A percentile compares a stretch with the other conserved stretches of the same genome.
phyloP scores from a whole-genome alignment of 768 basidiomycete genomes.

The Boletus patriciae region DNA sequence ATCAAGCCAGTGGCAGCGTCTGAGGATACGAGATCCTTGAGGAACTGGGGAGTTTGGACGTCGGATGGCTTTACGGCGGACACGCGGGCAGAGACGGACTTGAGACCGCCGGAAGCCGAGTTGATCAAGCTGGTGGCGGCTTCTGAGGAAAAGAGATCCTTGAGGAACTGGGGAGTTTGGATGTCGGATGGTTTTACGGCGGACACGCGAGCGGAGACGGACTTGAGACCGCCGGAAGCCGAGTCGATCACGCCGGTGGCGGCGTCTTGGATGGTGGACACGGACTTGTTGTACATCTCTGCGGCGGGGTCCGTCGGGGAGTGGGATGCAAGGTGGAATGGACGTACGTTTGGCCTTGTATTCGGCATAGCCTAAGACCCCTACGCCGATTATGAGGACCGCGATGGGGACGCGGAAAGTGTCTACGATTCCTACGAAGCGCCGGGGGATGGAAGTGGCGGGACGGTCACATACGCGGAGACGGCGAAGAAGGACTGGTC shows the following conservation, averaged over 20 bases:
- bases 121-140: constrained; percentile 58
- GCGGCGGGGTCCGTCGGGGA: neutral
- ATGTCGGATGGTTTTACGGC: constrained; percentile 57
- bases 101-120: constrained; percentile 69
- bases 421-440: constrained; percentile 63
- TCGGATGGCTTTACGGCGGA: constrained; percentile 58
- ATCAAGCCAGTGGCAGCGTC: constrained; percentile 54
- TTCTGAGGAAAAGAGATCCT: constrained; percentile 51
- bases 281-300: constrained; percentile 74
- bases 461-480: constrained; percentile 72
- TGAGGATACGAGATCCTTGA: constrained; percentile 59
- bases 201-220: constrained; percentile 59
- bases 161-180: constrained; percentile 66
- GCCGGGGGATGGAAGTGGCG: constrained; percentile 75
- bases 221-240: constrained; percentile 67
- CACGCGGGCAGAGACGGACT: constrained; percentile 56
- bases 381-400: constrained; percentile 86
- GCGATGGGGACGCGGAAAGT: constrained; percentile 89
- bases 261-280: constrained; percentile 62
- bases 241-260: constrained; percentile 61
- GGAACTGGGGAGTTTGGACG: constrained; percentile 61
- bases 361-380: constrained; percentile 90
- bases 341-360: constrained; percentile 91
- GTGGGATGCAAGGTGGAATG: neutral
- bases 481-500: constrained; percentile 46